Conservation (phyloP, 2,329 filamentous ascomycete genomes). For the Elsinoe batatas region DNA sequence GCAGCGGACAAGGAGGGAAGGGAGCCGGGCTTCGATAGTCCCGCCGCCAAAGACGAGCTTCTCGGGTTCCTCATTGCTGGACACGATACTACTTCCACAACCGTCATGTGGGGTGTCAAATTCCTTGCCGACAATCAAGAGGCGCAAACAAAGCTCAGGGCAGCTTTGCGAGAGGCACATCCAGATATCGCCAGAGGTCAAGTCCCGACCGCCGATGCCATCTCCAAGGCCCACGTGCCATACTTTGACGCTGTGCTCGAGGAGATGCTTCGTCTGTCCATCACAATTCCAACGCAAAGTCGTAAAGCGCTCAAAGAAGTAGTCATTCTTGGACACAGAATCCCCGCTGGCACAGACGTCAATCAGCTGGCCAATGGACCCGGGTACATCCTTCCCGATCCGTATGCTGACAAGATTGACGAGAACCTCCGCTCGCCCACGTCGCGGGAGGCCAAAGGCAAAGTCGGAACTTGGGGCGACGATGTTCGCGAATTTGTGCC, state of each 20-base stretch:
- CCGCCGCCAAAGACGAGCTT: slow-evolving; percentile 22
- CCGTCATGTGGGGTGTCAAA: slow-evolving; percentile 34
- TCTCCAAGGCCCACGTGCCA: slow-evolving; percentile 24
- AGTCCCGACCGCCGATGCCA: slow-evolving; percentile 25
- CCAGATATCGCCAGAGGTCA: slow-evolving; percentile 15
- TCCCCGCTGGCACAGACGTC: slow-evolving; percentile 32
- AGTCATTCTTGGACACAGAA: slow-evolving; percentile 31
- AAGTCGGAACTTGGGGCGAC: slow-evolving; percentile 21
- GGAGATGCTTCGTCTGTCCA: slow-evolving; percentile 30
- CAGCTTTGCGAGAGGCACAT: slow-evolving; percentile 23
- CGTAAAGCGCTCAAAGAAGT: slow-evolving; percentile 31
- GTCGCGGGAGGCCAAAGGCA: slow-evolving; percentile 22
- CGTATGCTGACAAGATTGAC: slow-evolving; percentile 20
- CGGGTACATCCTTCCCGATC: slow-evolving; percentile 14
- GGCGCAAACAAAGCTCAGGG: slow-evolving; percentile 29
- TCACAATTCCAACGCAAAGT: slow-evolving; percentile 20
- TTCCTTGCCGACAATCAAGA: slow-evolving; percentile 27
- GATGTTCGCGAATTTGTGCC: slow-evolving; percentile 30
- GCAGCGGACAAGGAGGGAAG: slow-evolving; percentile 28
- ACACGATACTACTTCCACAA: slow-evolving; percentile 38
- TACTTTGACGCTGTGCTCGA: slow-evolving; percentile 37
- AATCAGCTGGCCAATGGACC: slow-evolving; percentile 22
- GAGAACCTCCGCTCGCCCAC: slow-evolving; percentile 24
- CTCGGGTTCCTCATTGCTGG: slow-evolving; percentile 32
- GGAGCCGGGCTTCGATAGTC: slow-evolving; percentile 21